Evolutionary conservation across 805 yeast genomes (phyloP).

Genomic region (Metschnikowia amazonensis): DNA sequence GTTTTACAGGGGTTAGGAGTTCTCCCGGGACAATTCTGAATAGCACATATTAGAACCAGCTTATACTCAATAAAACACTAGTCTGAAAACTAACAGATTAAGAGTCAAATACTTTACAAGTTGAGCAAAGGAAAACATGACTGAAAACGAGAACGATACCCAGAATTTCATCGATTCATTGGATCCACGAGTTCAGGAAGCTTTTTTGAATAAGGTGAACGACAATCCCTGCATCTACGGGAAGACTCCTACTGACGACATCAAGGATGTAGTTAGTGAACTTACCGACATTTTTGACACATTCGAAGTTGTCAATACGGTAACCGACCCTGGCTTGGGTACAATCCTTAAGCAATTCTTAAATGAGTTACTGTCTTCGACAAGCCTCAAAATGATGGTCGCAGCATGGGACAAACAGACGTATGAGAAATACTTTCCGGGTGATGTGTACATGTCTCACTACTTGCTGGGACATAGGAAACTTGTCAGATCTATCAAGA

Average conservation of each 20-base stretch:
- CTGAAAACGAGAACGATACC: not conserved
- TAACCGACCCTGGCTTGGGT: not conserved
- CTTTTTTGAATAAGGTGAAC: not conserved
- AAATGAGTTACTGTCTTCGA: not conserved
- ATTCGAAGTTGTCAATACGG: not conserved
- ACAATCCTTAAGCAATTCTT: not conserved
- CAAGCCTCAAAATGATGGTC: not conserved
- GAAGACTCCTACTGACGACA: not conserved
- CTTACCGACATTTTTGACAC: not conserved
- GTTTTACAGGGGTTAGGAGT: no score
- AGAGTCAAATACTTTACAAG: not conserved
- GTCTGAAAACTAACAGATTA: not conserved
- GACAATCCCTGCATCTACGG: not conserved
- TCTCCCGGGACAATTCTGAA: no score
- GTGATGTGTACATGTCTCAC: not conserved
- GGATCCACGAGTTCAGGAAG: not conserved
- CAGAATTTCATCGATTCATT: not conserved
- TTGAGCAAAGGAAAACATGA: not conserved
- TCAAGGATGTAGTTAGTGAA: not conserved
- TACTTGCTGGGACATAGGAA: not conserved
- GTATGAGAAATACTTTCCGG: not conserved
- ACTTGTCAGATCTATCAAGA: not conserved
- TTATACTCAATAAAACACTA: no score
- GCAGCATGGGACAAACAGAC: not conserved
- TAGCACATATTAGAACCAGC: no score